Base-by-base conservation (phyloP, 306 rosid genomes). In the Fagus sylvatica region DNA sequence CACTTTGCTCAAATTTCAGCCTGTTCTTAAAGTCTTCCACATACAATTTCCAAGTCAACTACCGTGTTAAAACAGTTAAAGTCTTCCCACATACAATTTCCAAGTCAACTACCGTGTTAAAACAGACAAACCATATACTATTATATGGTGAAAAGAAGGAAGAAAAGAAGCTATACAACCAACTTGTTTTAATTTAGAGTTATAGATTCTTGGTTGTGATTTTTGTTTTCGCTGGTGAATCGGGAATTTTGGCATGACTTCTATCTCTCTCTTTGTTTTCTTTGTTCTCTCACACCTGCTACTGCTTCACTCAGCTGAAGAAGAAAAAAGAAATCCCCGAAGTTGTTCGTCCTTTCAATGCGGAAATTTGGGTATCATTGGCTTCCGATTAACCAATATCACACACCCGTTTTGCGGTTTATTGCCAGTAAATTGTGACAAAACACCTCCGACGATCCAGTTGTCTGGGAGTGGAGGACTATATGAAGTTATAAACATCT, bases 401-500 rank as follows among this genome's bases (percentile, higher is more conserved):
- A 0, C 4, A 43, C 13, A 28, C 46, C 71, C 7, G 7, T 70
- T 43, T 7, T 74, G 71, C 12, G 78, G 71, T 15, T 1, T 60
- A 1, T 60, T 60, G 37, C 9, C 0, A 49, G 6, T 30, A 30
- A 42, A 39, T 33, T 74, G 78, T 9, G 19, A 6, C 0, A 0
- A 12, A 33, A 6, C 5, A 8, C 5, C 16, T 33, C 2, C 0
- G 4, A 33, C 1, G 22, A 6, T 62, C 33, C 51, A 64, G 36
- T 0, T 65, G 5, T 0, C 0, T 0, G 2, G 1, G 0, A 2
- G 7, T 2, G 48, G n/a, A 17, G 4, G 15, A 73, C 2, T 2
- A 19, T 64, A 9, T 53, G 15, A 1, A 33, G 7, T 10, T 0
- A 3, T 1, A 7, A 10, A 2, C 32, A 11, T 72, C 32, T 2